phyloP scores from a whole-genome alignment of 2,329 filamentous ascomycete genomes.

The Ascochyta clinopodiicola region DNA sequence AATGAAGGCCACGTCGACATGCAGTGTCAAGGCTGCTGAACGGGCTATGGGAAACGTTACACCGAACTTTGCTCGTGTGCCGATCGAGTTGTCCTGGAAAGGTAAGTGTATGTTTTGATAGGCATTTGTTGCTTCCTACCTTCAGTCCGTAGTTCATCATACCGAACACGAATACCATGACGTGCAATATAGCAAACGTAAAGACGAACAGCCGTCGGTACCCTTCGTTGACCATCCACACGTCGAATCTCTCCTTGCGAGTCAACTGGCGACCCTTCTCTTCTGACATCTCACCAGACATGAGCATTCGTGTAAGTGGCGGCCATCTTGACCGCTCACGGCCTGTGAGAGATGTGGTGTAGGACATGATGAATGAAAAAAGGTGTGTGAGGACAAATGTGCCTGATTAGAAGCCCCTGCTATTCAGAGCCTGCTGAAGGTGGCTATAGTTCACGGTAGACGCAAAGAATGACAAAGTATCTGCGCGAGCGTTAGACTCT shows the following conservation, averaged over 20 bases:
- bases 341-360: constrained; percentile 44
- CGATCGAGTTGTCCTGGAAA: constrained; percentile 66
- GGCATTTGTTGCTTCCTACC: constrained; percentile 35
- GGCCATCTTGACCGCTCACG: constrained; percentile 80
- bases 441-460: constrained; percentile 34
- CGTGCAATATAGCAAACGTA: constrained; percentile 74
- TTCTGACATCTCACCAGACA: constrained; percentile 81
- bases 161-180: constrained; percentile 79
- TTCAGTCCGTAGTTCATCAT: constrained; percentile 82
- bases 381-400: constrained; percentile 16
- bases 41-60: constrained; percentile 79
- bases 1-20: constrained; percentile 81
- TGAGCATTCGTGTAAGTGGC: constrained; percentile 79
- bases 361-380: constrained; percentile 36
- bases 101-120: constrained; percentile 13
- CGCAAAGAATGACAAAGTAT: constrained; percentile 44
- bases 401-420: constrained; percentile 34
- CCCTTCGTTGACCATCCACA: constrained; percentile 90
- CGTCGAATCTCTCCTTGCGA: constrained; percentile 74
- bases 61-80: constrained; percentile 72
- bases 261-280: constrained; percentile 73
- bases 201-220: constrained; percentile 83
- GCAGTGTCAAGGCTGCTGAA: constrained; percentile 76
- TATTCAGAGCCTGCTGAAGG: constrained; percentile 51
- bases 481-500: constrained; percentile 30